phyloP scores from a whole-genome alignment of 768 basidiomycete species.

The Tulasnella calospora region DNA sequence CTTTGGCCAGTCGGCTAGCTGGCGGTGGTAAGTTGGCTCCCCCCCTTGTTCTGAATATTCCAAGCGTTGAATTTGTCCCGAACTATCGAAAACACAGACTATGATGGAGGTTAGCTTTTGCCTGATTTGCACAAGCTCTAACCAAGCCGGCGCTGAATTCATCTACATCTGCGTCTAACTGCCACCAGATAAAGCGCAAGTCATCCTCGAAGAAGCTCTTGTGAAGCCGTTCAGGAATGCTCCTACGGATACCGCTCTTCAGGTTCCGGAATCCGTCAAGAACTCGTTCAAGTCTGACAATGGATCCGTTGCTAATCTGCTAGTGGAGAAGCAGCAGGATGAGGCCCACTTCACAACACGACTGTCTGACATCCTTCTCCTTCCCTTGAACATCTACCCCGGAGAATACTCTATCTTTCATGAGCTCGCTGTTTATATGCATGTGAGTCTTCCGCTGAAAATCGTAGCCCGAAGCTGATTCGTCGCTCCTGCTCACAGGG shows the following conservation, averaged over 20 bases:
- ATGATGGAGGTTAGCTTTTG: constrained; percentile 8
- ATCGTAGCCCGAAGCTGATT: not conserved
- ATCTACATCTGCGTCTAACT: not conserved
- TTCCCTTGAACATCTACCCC: not conserved
- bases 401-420: constrained; percentile 7
- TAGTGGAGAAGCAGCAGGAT: not conserved
- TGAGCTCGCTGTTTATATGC: not conserved
- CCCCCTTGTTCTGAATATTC: not conserved
- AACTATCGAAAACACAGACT: not conserved
- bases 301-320: not conserved
- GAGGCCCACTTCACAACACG: too few relatives aligned
- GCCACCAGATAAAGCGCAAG: not conserved
- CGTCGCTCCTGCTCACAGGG: not conserved
- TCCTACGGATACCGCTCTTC: not conserved
- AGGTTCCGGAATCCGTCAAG: not conserved
- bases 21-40: not conserved
- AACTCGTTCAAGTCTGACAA: not conserved
- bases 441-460: not conserved
- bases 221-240: not conserved
- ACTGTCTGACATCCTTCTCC: not conserved
- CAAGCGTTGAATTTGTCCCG: not conserved
- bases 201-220: not conserved
- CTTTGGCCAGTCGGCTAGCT: not conserved
- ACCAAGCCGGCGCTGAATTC: not conserved
- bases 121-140: not conserved